Evolutionary conservation across 2,329 filamentous ascomycete species (phyloP), one percentile per base, ranked within the genome.

Genomic region (Sporothrix pallida): DNA sequence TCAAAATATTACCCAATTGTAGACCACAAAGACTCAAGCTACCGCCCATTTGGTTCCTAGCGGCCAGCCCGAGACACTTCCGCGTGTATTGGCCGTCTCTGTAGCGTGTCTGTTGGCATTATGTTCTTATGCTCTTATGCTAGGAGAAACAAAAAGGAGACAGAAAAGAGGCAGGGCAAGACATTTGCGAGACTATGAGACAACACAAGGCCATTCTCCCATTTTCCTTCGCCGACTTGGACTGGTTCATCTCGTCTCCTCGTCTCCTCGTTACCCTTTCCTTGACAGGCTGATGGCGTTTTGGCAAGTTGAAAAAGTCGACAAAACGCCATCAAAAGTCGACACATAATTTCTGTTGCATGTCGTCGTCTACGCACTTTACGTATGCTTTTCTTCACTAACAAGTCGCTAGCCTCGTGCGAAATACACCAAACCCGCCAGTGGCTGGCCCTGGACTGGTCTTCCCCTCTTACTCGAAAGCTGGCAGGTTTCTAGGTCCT

Each of bases 21-120:
- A 60, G 26, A 15, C 23, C 26, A 60, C 37, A 37, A 31, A 31
- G 31, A 37, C 23, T 60, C 23, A 42, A 23, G 13, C 56, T 17
- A 60, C 56, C 56, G 26, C 26, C 56, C 56, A 17, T 60, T 60
- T 37, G 56, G 26, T 60, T 37, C 7, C 26, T n/a, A 60, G 56
- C 31, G 56, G 20, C 56, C 56, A 31, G 23, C 56, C 56, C 23
- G 56, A 58, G 56, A 58, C 56, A 7, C 15, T 52, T 52, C 50
- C 50, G n/a, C 50, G 1, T 48, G 46, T 54, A 20, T 26, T 26
- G 23, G 23, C 23, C 23, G 17, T 15, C 52, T 54, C 17, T n/a
- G 20, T 54, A 20, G 10, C n/a, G 17, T 20, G 8, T 20, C 8
- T 54, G n/a, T 54, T 7, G 17, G 17, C 2, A 8, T 54, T 20